Evolutionary conservation across 2,329 filamentous ascomycete genomes (phyloP), one percentile per base, ranked within the genome.

Genomic region (Penicillium thymicola): DNA sequence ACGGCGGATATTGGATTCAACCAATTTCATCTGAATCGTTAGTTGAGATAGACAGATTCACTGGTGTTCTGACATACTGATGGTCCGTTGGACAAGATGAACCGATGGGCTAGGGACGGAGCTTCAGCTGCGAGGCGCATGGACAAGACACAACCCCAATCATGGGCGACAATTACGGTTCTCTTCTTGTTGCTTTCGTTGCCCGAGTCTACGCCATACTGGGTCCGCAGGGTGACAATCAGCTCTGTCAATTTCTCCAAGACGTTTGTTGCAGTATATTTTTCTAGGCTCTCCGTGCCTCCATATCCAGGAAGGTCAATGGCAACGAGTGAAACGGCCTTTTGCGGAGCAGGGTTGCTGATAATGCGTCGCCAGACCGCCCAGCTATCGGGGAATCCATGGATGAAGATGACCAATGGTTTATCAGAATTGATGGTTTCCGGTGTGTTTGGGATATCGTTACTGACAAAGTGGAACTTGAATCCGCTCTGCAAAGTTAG

Each of bases 371-470:
- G 75, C 81, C 82, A 86, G 50, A 85, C 70, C 11, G 78, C 74
- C 70, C 76, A 84, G 54, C 81, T 83, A 62, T 86, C 83, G 7
- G 83, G 83, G 57, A 84, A 86, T 37, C 83, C 83, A 67, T 85
- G 83, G 18, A 85, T 71, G 62, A 85, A 81, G 40, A 85, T 75
- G 25, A 82, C 74, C 16, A 85, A 67, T 0, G 75, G 73, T 50
- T 70, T 75, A 11, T 61, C 58, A 23, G 58, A 49, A 25, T 45
- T 59, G 63, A 54, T 53, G 18, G 38, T 59, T 21, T 54, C 58
- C 14, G 40, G 51, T 68, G 70, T 59, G 43, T 59, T 55, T 4
- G 61, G 53, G 10, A 61, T 50, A 59, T 73, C 58, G 64, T 73
- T 81, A 64, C 74, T 74, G 51, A 85, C 71, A 62, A 85, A 85